Evolutionary conservation across 805 yeast genomes (phyloP), one percentile per base, ranked within the genome.

Genomic region (Metschnikowia noctiluminum): DNA sequence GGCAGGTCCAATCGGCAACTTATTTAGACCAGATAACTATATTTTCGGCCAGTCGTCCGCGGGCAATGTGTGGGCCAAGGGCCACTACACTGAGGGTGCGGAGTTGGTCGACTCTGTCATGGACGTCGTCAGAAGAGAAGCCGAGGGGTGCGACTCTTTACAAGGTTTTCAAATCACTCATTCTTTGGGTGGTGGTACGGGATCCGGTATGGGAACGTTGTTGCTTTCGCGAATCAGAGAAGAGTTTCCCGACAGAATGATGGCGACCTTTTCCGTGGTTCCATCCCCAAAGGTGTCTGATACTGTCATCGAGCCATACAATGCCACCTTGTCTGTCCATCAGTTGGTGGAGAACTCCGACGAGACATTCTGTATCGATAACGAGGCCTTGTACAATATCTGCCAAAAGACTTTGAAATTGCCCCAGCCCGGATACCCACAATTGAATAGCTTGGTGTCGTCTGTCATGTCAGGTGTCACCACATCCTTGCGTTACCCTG

Each of bases 21-120:
- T 90, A 57, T 90, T 89, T 71, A 86, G 97, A 71, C 97, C 97
- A 30, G 97, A 90, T 66, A 89, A 89, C 73, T 84, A 81, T 62
- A 86, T 90, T 55, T 87, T 82, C 63, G 96, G 96, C 42, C 95
- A 89, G 69, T 81, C 91, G 28, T 87, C 96, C 28, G 97, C 97
- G 1, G 97, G 96, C 61, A 90, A 90, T 64, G 95, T 88, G 61
- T 90, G 97, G 97, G 97, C 97, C 48, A 90, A 89, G 69, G 97
- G 97, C 64, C 94, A 87, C 73, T 90, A 90, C 76, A 90, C 97
- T 35, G 97, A 90, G 70, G 97, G 97, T 61, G 96, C 97, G 5
- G 97, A 90, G 75, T 78, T 90, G 57, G 91, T 88, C 38, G 96
- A 90, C 63, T 80, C 89, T 26, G 96, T 90, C 16, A 71, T 90